Evolutionary conservation across 345 rosid genomes (phyloP).

Genomic region (Leavenworthia alabamica): DNA sequence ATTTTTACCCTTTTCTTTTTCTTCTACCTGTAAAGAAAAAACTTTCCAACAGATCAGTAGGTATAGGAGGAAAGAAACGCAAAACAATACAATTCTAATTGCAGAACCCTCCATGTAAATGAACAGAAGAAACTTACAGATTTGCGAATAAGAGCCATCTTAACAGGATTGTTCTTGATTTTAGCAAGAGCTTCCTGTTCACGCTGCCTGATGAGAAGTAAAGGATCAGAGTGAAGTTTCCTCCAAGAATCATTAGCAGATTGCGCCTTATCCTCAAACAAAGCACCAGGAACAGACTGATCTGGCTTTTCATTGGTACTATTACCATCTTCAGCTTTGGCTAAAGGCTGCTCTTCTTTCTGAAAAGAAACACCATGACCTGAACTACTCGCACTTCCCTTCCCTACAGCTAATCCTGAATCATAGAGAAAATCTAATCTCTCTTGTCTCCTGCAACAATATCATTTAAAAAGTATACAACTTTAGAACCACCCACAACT

Average conservation of each 20-base stretch:
- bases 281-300: conserved; percentile 61
- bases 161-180: conserved; percentile 90
- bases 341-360: conserved; percentile 50
- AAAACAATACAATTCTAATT: background rate
- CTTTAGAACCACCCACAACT: conserved; percentile 8
- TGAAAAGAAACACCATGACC: conserved; percentile 61
- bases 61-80: background rate
- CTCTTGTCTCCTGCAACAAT: conserved; percentile 65
- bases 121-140: conserved; percentile 44
- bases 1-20: conserved; percentile 40
- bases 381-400: conserved; percentile 40
- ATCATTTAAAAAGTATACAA: background rate
- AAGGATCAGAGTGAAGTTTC: conserved; percentile 85
- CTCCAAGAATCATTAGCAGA: conserved; percentile 92
- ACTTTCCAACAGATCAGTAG: conserved; percentile 7
- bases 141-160: conserved; percentile 80
- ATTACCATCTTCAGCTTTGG: conserved; percentile 24
- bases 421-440: conserved; percentile 92
- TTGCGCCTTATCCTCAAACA: conserved; percentile 78
- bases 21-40: conserved; percentile 40
- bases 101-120: background rate
- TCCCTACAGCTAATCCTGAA: conserved; percentile 87
- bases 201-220: conserved; percentile 84
- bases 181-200: conserved; percentile 94
- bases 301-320: conserved; percentile 33